A percentile compares a stretch with the other conserved stretches of the same genome.
Conservation (phyloP, 2,329 filamentous ascomycete genomes). For the Penicillium thymicola region DNA sequence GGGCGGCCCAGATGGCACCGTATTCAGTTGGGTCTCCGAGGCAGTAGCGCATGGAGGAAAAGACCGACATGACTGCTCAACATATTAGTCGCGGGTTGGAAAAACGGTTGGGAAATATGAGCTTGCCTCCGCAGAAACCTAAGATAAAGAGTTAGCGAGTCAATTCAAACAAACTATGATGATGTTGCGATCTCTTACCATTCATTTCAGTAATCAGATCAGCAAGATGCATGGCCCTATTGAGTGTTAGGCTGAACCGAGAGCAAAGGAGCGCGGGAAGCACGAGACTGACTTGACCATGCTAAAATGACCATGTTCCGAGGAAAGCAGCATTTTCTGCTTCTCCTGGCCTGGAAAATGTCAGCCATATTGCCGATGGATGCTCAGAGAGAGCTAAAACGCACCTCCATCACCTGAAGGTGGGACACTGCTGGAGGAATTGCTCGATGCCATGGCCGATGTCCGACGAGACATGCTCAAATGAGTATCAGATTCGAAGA, state of each 20-base stretch:
- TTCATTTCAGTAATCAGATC: conserved; percentile 51
- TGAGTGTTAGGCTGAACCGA: conserved; percentile 8
- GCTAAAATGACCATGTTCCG: conserved; percentile 50
- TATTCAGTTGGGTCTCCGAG: conserved; percentile 65
- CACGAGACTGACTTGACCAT: conserved; percentile 44
- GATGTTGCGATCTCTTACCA: conserved; percentile 32
- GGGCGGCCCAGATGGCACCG: conserved; percentile 73
- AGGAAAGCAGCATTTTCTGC: conserved; percentile 48
- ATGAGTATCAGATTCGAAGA: conserved; percentile 6
- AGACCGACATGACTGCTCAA: conserved; percentile 76
- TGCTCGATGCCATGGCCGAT: conserved; percentile 34
- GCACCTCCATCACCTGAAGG: conserved; percentile 34
- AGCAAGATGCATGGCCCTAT: conserved; percentile 49
- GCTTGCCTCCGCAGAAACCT: conserved; percentile 51
- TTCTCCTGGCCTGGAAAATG: conserved; percentile 44
- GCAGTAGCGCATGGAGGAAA: conserved; percentile 92
- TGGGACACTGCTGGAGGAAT: conserved; percentile 30
- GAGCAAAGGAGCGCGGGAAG: conserved; percentile 1
- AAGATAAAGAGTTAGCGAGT: conserved; percentile 17
- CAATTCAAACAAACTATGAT: not conserved
- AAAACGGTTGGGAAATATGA: conserved; percentile 3
- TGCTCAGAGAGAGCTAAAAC: conserved; percentile 15
- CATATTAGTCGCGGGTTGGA: conserved; percentile 16
- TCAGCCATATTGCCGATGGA: conserved; percentile 13
- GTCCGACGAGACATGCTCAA: conserved; percentile 42